Evolutionary conservation across 805 yeast species (phyloP), one percentile per base, ranked within the genome.

Genomic region (Millerozyma acaciae): DNA sequence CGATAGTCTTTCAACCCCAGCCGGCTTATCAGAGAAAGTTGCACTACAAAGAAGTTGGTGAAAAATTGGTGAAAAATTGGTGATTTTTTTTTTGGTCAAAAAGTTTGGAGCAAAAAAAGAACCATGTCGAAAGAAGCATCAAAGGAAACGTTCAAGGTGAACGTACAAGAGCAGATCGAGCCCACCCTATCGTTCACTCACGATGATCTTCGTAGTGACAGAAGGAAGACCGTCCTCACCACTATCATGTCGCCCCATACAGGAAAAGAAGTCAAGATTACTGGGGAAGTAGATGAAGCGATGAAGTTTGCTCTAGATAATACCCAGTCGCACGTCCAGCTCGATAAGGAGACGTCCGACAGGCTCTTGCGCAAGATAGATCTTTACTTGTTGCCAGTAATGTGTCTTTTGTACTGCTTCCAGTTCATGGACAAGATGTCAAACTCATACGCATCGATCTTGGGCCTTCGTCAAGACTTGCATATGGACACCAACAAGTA

Each of bases 241-340:
- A 24, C 33, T 6, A 30, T 50, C 15, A 34, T 43, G 18, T 50
- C 55, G 2, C 54, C 54, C 14, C 24, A 27, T 25, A 25, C 28
- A 5, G 57, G 58, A 8, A 45, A 51, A 16, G 28, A 36, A 12
- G 51, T 63, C 13, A 35, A 51, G 6, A 47, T 61, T 26, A 47
- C 59, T 5, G 53, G 49, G 2, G 63, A 62, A 43, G 69, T 61
- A 6, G 74, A 68, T 44, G 58, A 52, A 23, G 70, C 67, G 19
- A 55, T 65, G 59, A 44, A 50, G 23, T 49, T 50, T 30, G 65
- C 62, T 6, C 25, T 55, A n/a, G 48, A 51, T 4, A 41, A 42
- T 13, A 33, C 36, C 7, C 48, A 39, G 7, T 38, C 35, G 4
- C 29, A 38, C 12, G 37, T 40, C 18, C 44, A 37, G 5, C 22